Conservation (phyloP, 305 asterid species). For the Solanum hybrid region DNA sequence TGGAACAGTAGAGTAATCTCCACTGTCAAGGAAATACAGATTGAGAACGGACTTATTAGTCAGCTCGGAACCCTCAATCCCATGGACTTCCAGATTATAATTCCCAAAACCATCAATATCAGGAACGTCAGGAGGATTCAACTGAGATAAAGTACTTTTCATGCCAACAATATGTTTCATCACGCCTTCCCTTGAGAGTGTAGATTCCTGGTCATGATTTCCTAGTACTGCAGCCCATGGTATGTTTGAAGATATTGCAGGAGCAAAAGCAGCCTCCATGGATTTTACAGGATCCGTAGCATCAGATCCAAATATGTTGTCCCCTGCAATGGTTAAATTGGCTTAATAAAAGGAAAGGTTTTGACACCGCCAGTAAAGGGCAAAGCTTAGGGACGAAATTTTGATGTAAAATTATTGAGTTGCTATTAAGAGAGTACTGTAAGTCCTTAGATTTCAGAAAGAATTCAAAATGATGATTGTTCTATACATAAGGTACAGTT, state of each 20-base stretch:
- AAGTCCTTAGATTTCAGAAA: not conserved
- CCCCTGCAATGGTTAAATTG: slow-evolving; percentile 41
- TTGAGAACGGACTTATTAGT: slow-evolving; percentile 71
- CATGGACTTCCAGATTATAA: slow-evolving; percentile 81
- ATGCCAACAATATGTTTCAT: slow-evolving; percentile 63
- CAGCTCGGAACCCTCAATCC: slow-evolving; percentile 41
- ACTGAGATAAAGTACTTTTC: slow-evolving; percentile 65
- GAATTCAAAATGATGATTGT: not conserved
- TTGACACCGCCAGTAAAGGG: not conserved
- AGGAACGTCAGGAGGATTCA: slow-evolving; percentile 49
- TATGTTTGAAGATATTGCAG: slow-evolving; percentile 58
- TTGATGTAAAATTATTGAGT: not conserved
- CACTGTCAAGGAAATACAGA: slow-evolving; percentile 81
- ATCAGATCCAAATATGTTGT: slow-evolving; percentile 75
- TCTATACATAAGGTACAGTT: not conserved
- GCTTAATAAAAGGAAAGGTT: not conserved
- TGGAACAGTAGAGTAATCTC: slow-evolving; percentile 82
- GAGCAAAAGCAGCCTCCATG: slow-evolving; percentile 77
- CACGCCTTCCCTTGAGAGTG: slow-evolving; percentile 66
- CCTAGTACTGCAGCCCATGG: slow-evolving; percentile 98
- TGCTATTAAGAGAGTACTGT: not conserved
- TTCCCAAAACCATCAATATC: slow-evolving; percentile 83
- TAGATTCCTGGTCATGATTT: slow-evolving; percentile 87
- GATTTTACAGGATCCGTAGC: slow-evolving; percentile 60
- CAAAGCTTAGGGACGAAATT: not conserved